Evolutionary conservation across 805 yeast species (phyloP).

Genomic region (Candida chauliodis): DNA sequence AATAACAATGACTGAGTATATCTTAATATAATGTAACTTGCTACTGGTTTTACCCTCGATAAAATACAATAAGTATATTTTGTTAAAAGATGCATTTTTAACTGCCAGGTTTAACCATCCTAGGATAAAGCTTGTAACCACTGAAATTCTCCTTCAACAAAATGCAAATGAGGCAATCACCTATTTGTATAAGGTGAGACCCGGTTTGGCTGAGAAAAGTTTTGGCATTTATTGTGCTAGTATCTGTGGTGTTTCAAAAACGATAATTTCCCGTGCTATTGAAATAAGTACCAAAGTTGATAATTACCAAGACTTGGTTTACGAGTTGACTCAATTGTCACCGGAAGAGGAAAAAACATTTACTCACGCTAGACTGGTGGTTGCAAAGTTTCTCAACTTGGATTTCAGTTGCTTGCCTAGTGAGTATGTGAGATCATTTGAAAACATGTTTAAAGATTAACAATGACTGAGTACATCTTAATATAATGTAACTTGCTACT

Average conservation of each 20-base stretch:
- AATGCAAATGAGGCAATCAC: slow-evolving; percentile 3
- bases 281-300: slow-evolving; percentile 6
- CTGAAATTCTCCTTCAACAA: slow-evolving; percentile 6
- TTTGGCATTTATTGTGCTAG: slow-evolving; percentile 11
- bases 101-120: neutral
- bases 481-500: no score
- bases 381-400: slow-evolving; percentile 5
- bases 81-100: slow-evolving; percentile 20
- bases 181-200: slow-evolving; percentile 5
- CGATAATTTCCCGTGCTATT: slow-evolving; percentile 7
- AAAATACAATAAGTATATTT: no score
- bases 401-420: neutral
- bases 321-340: slow-evolving; percentile 6
- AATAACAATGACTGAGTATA: no score
- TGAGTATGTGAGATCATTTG: no score
- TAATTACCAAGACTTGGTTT: slow-evolving; percentile 1
- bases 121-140: neutral
- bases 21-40: no score
- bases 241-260: slow-evolving; percentile 5
- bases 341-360: slow-evolving; percentile 5
- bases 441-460: no score
- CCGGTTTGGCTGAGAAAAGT: slow-evolving; percentile 8
- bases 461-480: no score
- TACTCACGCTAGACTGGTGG: slow-evolving; percentile 5
- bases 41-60: no score